A percentile compares a stretch with the other conserved stretches of the same genome.
These are phyloP conservation scores for Lipomyces sp. DNA, from an alignment of 805 yeast genomes.

Conservation along the genomic window DNA sequence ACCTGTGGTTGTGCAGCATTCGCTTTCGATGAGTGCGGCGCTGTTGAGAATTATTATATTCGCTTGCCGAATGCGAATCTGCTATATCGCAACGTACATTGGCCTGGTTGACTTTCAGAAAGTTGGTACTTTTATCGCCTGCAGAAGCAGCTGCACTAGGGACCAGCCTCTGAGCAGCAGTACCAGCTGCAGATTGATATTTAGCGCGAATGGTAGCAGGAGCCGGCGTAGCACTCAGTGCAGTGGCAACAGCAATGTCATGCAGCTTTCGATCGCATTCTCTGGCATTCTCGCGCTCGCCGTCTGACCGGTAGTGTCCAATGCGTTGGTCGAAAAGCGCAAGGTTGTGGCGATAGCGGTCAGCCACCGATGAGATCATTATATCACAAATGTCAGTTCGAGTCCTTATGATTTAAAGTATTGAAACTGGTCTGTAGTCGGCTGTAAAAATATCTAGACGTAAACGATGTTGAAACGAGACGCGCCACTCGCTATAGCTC, in stretches of 20 bases:
- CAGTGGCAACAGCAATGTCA: neutral
- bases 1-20: slow-evolving; percentile 10
- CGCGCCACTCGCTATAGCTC: too few relatives aligned
- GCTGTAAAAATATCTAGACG: too few relatives aligned
- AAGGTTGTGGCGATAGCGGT: slow-evolving; percentile 13
- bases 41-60: neutral
- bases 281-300: neutral
- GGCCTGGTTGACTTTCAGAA: neutral
- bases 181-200: neutral
- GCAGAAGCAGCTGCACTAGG: too few relatives aligned
- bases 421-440: too few relatives aligned
- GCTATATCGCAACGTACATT: too few relatives aligned
- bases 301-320: neutral
- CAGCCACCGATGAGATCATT: neutral
- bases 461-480: too few relatives aligned
- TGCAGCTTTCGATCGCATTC: neutral
- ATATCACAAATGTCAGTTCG: neutral
- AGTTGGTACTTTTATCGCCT: neutral
- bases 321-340: slow-evolving; percentile 11
- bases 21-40: slow-evolving; percentile 10
- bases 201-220: neutral
- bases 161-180: too few relatives aligned
- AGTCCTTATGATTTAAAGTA: too few relatives aligned
- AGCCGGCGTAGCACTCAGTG: neutral
- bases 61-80: neutral